Evolutionary conservation across 2,329 filamentous ascomycete species (phyloP).

Genomic region (Rosellinia necatrix): DNA sequence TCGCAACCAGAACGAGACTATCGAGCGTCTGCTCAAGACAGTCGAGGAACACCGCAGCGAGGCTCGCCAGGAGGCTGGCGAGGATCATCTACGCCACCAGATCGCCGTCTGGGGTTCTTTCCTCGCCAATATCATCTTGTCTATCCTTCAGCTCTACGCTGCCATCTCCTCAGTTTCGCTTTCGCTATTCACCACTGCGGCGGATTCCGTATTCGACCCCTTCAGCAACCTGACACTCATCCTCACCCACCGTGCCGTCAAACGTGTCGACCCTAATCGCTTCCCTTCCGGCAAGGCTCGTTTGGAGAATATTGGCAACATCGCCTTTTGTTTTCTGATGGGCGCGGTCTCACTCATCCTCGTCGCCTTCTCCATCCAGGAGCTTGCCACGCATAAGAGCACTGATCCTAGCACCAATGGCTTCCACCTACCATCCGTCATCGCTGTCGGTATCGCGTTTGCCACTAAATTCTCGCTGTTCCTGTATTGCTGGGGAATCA

Average conservation of each 20-base stretch:
- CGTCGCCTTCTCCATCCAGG: slow-evolving; percentile 81
- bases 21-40: slow-evolving; percentile 86
- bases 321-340: slow-evolving; percentile 97
- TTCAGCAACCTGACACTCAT: slow-evolving; percentile 87
- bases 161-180: slow-evolving; percentile 87
- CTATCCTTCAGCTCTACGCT: slow-evolving; percentile 84
- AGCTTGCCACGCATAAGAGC: slow-evolving; percentile 60
- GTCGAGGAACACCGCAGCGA: slow-evolving; percentile 88
- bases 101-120: slow-evolving; percentile 72
- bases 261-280: slow-evolving; percentile 79
- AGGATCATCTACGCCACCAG: slow-evolving; percentile 77
- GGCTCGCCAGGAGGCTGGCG: slow-evolving; percentile 77
- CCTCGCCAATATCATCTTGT: slow-evolving; percentile 77
- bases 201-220: slow-evolving; percentile 92
- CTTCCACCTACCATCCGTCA: slow-evolving; percentile 82
- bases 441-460: slow-evolving; percentile 85
- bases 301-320: slow-evolving; percentile 94
- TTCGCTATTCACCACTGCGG: slow-evolving; percentile 96
- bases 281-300: slow-evolving; percentile 93
- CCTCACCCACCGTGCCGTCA: slow-evolving; percentile 84
- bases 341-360: slow-evolving; percentile 88
- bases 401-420: slow-evolving; percentile 56
- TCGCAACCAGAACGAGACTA: slow-evolving; percentile 88
- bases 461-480: slow-evolving; percentile 82
- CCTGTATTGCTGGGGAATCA: slow-evolving; percentile 88